Evolutionary conservation across 805 yeast species (phyloP).

Genomic region (Spathaspora passalidarum): DNA sequence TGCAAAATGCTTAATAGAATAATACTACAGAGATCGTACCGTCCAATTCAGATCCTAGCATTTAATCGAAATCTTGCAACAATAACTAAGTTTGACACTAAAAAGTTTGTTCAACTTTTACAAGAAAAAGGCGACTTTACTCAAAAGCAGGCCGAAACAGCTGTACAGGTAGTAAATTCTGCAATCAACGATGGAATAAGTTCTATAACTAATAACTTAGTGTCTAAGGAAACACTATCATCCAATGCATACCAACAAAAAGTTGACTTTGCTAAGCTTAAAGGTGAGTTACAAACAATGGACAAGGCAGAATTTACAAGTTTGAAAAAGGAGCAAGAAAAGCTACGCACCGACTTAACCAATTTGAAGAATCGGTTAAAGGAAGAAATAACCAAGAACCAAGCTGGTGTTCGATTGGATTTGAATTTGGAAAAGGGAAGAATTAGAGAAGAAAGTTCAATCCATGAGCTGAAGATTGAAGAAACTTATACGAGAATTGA

Average conservation of each 20-base stretch:
- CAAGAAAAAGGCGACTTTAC: constrained; percentile 67
- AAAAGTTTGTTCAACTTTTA: constrained; percentile 63
- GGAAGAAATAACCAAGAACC: constrained; percentile 87
- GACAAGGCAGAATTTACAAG: constrained; percentile 83
- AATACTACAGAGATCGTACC: not conserved
- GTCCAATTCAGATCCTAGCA: not conserved
- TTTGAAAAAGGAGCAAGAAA: constrained; percentile 83
- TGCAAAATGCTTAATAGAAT: not conserved
- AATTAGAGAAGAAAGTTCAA: constrained; percentile 88
- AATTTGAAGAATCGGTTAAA: constrained; percentile 78
- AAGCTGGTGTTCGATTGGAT: constrained; percentile 88
- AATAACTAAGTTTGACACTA: constrained; percentile 67
- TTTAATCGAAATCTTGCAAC: constrained; percentile 16
- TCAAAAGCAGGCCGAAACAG: constrained; percentile 73
- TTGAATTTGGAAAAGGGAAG: constrained; percentile 92
- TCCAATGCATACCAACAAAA: constrained; percentile 91
- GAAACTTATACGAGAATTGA: constrained; percentile 94
- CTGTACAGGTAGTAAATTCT: constrained; percentile 66
- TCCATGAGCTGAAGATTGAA: constrained; percentile 88
- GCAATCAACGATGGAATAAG: constrained; percentile 80
- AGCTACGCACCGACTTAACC: constrained; percentile 79
- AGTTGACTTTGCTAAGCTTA: constrained; percentile 91
- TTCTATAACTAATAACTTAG: constrained; percentile 71
- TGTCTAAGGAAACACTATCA: constrained; percentile 79
- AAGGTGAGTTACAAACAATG: constrained; percentile 85